Base-by-base conservation (phyloP, 2,329 filamentous ascomycete species). In the Hortaea sp. region DNA sequence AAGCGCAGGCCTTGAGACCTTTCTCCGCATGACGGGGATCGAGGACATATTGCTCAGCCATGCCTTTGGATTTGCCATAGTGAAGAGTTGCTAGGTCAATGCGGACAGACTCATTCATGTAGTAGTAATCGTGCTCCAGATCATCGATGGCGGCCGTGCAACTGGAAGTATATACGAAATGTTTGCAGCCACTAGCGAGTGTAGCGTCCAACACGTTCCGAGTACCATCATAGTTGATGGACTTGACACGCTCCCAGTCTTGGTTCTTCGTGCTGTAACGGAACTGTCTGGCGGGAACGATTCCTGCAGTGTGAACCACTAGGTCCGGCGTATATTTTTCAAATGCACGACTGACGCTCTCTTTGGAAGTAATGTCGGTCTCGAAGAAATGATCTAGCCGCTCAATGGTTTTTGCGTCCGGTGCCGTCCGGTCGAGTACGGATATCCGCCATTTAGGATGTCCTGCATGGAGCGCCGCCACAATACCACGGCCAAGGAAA, bases 171-270 rank as follows among this genome's bases (percentile, higher is more conserved):
- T 90, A 95, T 41, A 97, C 86, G 53, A 97, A 80, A 0, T 78
- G 85, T 67, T 82, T 86, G 59, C 90, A 88, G 51, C 77, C 82
- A 34, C 67, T 76, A 54, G 77, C 72, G 60, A 77, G 76, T 57
- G 84, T 84, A 11, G 85, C 86, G 32, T 82, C 78, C 45, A 97
- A 71, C 42, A 95, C 77, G 54, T 84, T 81, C 53, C 74, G 74
- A 10, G 92, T 95, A 43, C 90, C 90, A 43, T 88, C 82, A 44
- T 95, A 82, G 65, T 97, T 98, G 62, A 97, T 85, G 64, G 81
- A 82, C 58, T 79, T 78, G 64, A 92, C 84, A 32, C 86, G 68
- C 12, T 77, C 74, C 72, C 59, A 59, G 65, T 67, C 63, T 41
- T 57, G 54, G 2, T 59, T 54, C 32, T 59, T 60, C 44, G 56